Conservation (phyloP, 1,139 yeast genomes). For the Barnettozyma hawaiiensis region DNA sequence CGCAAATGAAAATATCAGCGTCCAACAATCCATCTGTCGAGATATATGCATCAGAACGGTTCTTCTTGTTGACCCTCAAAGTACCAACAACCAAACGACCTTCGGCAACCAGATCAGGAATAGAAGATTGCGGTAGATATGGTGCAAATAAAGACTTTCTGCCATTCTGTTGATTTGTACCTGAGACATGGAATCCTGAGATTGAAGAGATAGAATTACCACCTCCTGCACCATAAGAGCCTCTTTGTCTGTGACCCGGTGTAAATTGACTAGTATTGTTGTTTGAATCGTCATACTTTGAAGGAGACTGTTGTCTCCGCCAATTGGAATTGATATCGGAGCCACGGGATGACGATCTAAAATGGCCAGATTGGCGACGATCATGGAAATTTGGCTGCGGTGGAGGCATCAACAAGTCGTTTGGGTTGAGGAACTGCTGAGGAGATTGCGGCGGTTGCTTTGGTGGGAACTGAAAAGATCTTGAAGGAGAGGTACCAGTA, state of each 20-base stretch:
- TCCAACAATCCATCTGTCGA: constrained; percentile 93
- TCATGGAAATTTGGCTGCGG: constrained; percentile 32
- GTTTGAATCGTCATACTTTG: constrained; percentile 23
- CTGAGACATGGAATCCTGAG: constrained; percentile 20
- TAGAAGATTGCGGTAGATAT: constrained; percentile 85
- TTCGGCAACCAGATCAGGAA: constrained; percentile 83
- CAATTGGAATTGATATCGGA: constrained; percentile 41
- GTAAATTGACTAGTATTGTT: constrained; percentile 36
- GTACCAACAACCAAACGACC: constrained; percentile 92
- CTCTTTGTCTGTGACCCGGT: constrained; percentile 76
- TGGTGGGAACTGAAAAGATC: constrained; percentile 40
- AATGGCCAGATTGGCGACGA: constrained; percentile 48
- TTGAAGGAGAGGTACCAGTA: constrained; percentile 33
- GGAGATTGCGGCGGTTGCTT: constrained; percentile 22
- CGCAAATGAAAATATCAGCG: constrained; percentile 95
- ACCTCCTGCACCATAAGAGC: constrained; percentile 67
- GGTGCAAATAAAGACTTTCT: constrained; percentile 95
- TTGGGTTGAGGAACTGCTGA: constrained; percentile 15
- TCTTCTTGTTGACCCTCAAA: constrained; percentile 88
- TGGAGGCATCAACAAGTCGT: constrained; percentile 16
- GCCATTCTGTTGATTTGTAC: constrained; percentile 20
- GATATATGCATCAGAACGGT: constrained; percentile 95
- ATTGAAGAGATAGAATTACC: constrained; percentile 46
- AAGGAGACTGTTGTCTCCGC: constrained; percentile 41
- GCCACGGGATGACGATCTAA: constrained; percentile 46